Evolutionary conservation across 805 yeast species (phyloP), one percentile per base, ranked within the genome.

Genomic region (Yarrowia sp.): DNA sequence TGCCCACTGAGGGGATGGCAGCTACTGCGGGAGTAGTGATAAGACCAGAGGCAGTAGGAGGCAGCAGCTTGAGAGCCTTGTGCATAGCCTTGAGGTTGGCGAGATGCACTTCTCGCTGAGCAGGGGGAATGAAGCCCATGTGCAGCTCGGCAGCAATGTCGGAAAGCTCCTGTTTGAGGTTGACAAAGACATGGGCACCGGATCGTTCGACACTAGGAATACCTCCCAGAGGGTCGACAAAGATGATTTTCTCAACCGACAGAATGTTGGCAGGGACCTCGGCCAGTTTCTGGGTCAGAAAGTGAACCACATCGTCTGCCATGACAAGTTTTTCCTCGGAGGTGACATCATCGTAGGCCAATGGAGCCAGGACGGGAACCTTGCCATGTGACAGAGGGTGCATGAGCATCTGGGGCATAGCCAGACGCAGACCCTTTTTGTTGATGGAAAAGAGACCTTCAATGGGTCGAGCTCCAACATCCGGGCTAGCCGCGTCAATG

Each of bases 21-120:
- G 96, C 93, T 22, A 90, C 84, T 9, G 79, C 75, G 0, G 96
- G 89, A 0, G 98, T 90, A 0, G 98, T 93, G 38, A 95, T 88
- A 2, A 95, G 78, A 0, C 97, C 99, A 0, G 96, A 86, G 0
- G 92, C 84, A 1, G 84, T 74, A 4, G 77, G 67, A 0, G 90
- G 84, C 2, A 87, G 77, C 9, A 76, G 66, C 2, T 76, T 74
- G 41, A 91, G 77, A 1, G 88, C 74, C 1, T 78, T 75, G 58
- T 86, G 81, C 89, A 93, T 85, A 8, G 86, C 79, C n/a, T 77
- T 71, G 35, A 95, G 76, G 72, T 93, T 92, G 28, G 78, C 74
- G n/a, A 86, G 69, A 73, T 91, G 97, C 11, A 78, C 75, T 66
- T 81, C 84, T 50, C 85, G 77, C 36, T 72, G 74, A 8, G 69